Conservation (phyloP, 148 eudicot genomes). For the Fagopyrum esculentum region DNA sequence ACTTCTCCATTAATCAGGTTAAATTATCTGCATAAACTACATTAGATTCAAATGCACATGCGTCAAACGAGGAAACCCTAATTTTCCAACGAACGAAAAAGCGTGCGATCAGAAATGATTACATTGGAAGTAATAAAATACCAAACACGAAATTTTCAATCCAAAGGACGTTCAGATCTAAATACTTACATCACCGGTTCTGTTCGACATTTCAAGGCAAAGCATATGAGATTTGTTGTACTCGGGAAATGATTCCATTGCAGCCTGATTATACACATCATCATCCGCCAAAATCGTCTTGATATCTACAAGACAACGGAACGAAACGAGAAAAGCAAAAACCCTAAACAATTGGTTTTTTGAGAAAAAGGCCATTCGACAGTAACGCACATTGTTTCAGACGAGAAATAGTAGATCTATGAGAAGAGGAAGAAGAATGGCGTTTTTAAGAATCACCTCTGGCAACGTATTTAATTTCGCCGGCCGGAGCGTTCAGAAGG, state of each 20-base stretch:
- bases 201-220: conserved; percentile 60
- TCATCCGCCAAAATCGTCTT: conserved; percentile 72
- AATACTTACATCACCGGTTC: conserved; percentile 68
- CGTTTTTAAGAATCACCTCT: conserved; percentile 40
- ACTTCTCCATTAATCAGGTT: neutral
- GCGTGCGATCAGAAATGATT: neutral
- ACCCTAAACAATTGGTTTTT: neutral
- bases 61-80: neutral
- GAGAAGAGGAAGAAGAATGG: neutral
- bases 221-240: conserved; percentile 84
- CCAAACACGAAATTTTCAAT: neutral
- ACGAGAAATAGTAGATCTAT: neutral
- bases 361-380: neutral
- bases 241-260: conserved; percentile 68
- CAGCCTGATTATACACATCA: conserved; percentile 51
- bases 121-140: neutral
- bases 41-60: too few species aligned
- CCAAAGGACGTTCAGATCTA: neutral
- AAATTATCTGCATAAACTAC: neutral
- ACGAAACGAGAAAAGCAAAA: neutral
- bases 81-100: neutral
- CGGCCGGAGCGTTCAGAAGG: conserved; percentile 86
- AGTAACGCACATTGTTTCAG: neutral
- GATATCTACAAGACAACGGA: conserved; percentile 39
- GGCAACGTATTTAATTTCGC: conserved; percentile 88